Evolutionary conservation across 805 yeast genomes (phyloP).

Genomic region (Saccharomycodes ludwigii): DNA sequence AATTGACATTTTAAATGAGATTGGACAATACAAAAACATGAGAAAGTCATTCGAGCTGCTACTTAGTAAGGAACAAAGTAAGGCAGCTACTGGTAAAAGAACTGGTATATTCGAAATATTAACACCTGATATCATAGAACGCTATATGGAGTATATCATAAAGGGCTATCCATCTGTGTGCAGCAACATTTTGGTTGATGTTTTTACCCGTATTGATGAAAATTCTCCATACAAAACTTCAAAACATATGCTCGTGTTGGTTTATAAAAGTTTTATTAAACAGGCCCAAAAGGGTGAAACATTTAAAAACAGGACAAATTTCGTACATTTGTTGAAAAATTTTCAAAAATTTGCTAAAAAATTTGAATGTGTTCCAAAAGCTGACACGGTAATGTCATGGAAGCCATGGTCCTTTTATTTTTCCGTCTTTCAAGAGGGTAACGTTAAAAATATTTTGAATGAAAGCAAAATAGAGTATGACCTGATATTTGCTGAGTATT

Average conservation of each 20-base stretch:
- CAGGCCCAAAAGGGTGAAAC: constrained; percentile 13
- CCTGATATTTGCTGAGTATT: constrained; percentile 12
- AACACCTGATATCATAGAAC: background rate
- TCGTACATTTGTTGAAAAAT: constrained; percentile 6
- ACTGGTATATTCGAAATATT: no score
- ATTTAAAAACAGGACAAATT: constrained; percentile 6
- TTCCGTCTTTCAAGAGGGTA: constrained; percentile 11
- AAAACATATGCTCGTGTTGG: constrained; percentile 11
- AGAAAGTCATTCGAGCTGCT: background rate
- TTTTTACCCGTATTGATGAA: constrained; percentile 9
- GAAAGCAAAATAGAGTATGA: constrained; percentile 4
- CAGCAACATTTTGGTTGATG: constrained; percentile 10
- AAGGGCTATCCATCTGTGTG: constrained; percentile 9
- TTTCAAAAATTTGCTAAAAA: constrained; percentile 12
- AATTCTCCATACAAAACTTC: constrained; percentile 6
- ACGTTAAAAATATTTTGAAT: constrained; percentile 8
- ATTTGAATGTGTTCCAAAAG: constrained; percentile 11
- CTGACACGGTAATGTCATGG: constrained; percentile 8
- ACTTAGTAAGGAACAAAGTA: no score
- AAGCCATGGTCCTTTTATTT: constrained; percentile 18
- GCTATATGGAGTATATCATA: background rate
- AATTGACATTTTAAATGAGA: constrained; percentile 10
- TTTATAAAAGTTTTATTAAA: constrained; percentile 16
- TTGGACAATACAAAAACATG: constrained; percentile 8
- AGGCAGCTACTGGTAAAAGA: no score